Base-by-base conservation (phyloP, 768 basidiomycete genomes). In the Amanita phalloides region DNA sequence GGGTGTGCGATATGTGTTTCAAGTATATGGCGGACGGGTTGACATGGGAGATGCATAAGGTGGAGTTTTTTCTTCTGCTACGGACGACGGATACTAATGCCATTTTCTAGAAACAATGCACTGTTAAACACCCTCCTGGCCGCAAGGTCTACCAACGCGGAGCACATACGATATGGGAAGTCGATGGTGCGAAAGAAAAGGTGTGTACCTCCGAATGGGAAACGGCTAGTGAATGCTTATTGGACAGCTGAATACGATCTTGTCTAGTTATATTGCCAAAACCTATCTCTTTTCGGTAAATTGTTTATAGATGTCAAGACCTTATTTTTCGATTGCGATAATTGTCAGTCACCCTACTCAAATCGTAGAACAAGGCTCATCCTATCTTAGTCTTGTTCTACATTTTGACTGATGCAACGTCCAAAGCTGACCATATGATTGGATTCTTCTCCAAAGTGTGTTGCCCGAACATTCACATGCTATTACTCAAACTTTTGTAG, bases 261-360 rank as follows among this genome's bases (percentile, higher is more conserved):
- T 42, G 45, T 48, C 3, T 62, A 97, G 95, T 75, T 97, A 4
- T 98, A 94, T 62, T 98, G 94, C 65, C 95, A 98, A 65, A 95
- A 95, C 61, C 71, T 99, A 28, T 87, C 92, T 14, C 74, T 98
- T 6, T 98, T 97, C 61, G 95, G 94, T 28, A 98, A 98, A 66
- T 73, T 98, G n/a, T 98, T 99, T 65, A 97, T 98, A 61, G 96
- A 98, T 60, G 86, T 94, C 56, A 99, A 99, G 68, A 95, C 94
- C 9, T 69, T 94, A 13, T 94, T n/a, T n/a, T n/a, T n/a, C n/a
- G n/a, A n/a, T n/a, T n/a, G n/a, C n/a, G n/a, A n/a, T n/a, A n/a
- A n/a, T n/a, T n/a, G n/a, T n/a, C n/a, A n/a, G n/a, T n/a, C n/a
- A n/a, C 17, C 25, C n/a, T 3, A 3, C 49, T 30, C 20, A 26